Base-by-base conservation (phyloP, 495 filamentous ascomycete genomes). In the Ascodesmis nigricans region DNA sequence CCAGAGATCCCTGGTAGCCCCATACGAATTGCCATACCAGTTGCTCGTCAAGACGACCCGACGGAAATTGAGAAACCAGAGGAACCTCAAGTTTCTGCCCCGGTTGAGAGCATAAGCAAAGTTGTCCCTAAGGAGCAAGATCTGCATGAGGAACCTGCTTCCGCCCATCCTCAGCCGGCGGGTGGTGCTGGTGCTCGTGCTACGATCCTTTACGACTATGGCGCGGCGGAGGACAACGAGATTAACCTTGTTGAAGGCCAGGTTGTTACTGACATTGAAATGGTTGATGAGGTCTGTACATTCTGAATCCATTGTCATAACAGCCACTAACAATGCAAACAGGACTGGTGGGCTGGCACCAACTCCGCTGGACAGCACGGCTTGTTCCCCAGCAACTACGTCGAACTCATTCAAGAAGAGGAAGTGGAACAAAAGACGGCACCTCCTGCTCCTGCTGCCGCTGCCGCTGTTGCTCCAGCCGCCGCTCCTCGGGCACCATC, bases 141-240 rank as follows among this genome's bases (percentile, higher is more conserved):
- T 4, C 53, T 75, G 16, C 65, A 64, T 2, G 70, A 70, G 5
- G 74, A 77, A 42, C 56, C 64, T 11, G 54, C 60, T 1, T 60
- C 73, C 30, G 73, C 78, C 38, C 58, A 69, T 18, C 66, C 66
- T 9, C 75, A 75, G 4, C 63, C 58, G 19, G 67, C 75, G 2
- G 71, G 67, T 9, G 43, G 39, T 11, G 39, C 42, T 7, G 78
- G 71, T 35, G 68, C 69, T 43, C 68, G 67, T 19, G 87, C 87
- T 2, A 35, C 91, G 21, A 64, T 83, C 29, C 75, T 90, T 41
- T 99, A 80, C 53, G 90, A 99, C 49, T 99, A 99, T 44, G 83
- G 92, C 40, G 92, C 83, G 52, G 81, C 78, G 2, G 87, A 99
- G 55, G 80, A 91, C 36, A 99, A 99, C 50, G 87, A 99, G 53